Base-by-base conservation (phyloP, 441 rosid genomes). In the Daphne laureola region DNA sequence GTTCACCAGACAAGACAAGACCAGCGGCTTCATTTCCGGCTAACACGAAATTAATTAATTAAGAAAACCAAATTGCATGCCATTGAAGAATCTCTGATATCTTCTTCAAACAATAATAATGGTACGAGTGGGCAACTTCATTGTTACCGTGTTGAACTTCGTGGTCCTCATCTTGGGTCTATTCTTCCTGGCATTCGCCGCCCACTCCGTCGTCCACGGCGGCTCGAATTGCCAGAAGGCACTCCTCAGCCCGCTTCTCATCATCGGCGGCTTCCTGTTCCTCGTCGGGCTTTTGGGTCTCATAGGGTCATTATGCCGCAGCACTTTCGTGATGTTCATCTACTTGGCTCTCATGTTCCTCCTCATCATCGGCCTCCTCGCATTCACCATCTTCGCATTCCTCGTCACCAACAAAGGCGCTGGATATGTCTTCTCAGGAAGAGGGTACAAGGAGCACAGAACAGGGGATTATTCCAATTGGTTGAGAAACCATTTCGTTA, bases 271-370 rank as follows among this genome's bases (percentile, higher is more conserved):
- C 0, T 27, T 63, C 26, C 0, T 69, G 25, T 21, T 38, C 13
- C 41, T 47, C 7, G 65, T 74, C 31, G 64, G 77, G 4, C 7
- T 74, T 9, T 17, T 70, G 18, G 88, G 84, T 8, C 57, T 78
- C 14, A 11, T 68, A 0, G 76, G 79, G 8, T 54, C 68, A 0
- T 40, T 42, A 21, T 51, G 49, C 35, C 54, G 53, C 44, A 21
- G 40, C 25, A 68, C 63, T 14, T 44, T 26, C 14, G 43, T 69
- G 50, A 64, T 78, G n/a, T 47, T 67, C 43, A 15, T 75, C 2
- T 82, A 82, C 64, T 43, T 78, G 18, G 8, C 63, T 0, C 41
- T 68, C 46, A 48, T 73, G 61, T 60, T 71, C 26, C 14, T 73
- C 11, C 40, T 63, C 41, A 49, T 74, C 1, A 6, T 76, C 4